These are phyloP conservation scores for Umbelopsis vinacea DNA, from an alignment of 192 early-diverging fungal genomes.

Conservation along the genomic window DNA sequence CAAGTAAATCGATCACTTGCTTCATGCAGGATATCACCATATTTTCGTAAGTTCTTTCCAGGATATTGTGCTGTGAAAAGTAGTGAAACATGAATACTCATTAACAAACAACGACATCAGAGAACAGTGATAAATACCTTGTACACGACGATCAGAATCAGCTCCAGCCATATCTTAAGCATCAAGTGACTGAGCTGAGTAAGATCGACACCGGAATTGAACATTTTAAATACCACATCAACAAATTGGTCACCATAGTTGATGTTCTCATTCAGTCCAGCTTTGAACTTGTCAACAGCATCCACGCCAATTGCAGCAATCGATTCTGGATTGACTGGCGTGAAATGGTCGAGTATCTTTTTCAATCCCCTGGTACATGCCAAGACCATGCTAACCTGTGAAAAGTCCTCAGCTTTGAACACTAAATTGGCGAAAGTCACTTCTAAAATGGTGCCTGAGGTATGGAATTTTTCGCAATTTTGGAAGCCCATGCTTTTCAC, in stretches of 20 bases:
- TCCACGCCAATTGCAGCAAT: conserved; percentile 35
- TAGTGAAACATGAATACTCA: not conserved
- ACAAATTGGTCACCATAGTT: conserved; percentile 54
- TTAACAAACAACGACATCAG: too few relatives aligned
- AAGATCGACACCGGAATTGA: conserved; percentile 53
- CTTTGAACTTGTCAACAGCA: conserved; percentile 27
- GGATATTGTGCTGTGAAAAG: conserved; percentile 44
- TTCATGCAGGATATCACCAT: conserved; percentile 42
- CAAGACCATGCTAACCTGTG: conserved; percentile 41
- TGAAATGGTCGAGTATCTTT: conserved; percentile 46
- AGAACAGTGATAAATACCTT: conserved; percentile 42
- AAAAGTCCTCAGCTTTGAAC: conserved; percentile 39
- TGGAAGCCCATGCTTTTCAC: conserved; percentile 56
- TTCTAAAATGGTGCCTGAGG: conserved; percentile 35
- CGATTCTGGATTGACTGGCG: conserved; percentile 39
- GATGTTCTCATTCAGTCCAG: conserved; percentile 33
- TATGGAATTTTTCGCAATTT: conserved; percentile 44
- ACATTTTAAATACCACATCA: conserved; percentile 57
- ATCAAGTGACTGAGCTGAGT: conserved; percentile 47
- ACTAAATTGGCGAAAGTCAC: conserved; percentile 48
- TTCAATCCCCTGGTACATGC: conserved; percentile 44
- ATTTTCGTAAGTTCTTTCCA: conserved; percentile 42
- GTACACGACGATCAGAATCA: conserved; percentile 60
- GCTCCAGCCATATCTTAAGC: conserved; percentile 59
- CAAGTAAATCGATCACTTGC: conserved; percentile 46